phyloP scores from a whole-genome alignment of 495 filamentous ascomycete species.

The Penicillium egyptiacum region DNA sequence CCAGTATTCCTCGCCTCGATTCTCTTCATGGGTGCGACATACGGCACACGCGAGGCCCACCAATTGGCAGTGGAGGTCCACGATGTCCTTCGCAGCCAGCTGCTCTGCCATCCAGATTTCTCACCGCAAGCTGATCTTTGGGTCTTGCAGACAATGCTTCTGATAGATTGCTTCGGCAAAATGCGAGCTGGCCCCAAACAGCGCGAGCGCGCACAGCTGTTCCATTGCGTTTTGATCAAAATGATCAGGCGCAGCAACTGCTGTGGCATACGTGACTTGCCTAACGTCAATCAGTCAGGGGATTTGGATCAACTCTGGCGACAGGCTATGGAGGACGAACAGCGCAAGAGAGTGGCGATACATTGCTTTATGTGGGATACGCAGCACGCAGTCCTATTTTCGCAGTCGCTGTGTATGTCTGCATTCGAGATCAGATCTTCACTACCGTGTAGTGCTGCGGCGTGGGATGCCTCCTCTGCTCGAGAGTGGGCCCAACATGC shows the following conservation, averaged over 20 bases:
- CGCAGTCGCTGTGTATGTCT: constrained; percentile 58
- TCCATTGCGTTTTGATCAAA: constrained; percentile 59
- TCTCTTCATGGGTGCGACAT: constrained; percentile 56
- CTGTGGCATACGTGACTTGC: constrained; percentile 41
- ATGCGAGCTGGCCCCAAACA: constrained; percentile 55
- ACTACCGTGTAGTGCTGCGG: constrained; percentile 44
- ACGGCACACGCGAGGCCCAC: constrained; percentile 53
- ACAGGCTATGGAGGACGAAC: constrained; percentile 51
- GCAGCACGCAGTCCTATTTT: constrained; percentile 57
- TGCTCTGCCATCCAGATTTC: constrained; percentile 47
- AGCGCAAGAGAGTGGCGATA: constrained; percentile 53
- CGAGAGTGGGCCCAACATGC: constrained; percentile 44
- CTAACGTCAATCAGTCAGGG: constrained; percentile 24
- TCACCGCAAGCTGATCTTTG: constrained; percentile 50
- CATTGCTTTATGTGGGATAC: constrained; percentile 62
- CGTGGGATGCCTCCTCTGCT: constrained; percentile 54
- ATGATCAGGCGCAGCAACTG: constrained; percentile 56
- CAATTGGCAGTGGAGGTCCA: constrained; percentile 54
- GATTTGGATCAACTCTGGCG: constrained; percentile 46
- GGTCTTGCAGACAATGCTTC: constrained; percentile 55
- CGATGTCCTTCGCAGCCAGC: constrained; percentile 45
- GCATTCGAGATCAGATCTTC: constrained; percentile 54
- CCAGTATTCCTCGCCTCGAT: constrained; percentile 50
- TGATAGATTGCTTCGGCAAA: constrained; percentile 62
- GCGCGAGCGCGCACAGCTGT: constrained; percentile 55